Evolutionary conservation across 179 eudicot genomes (phyloP), one percentile per base, ranked within the genome.

Genomic region (Heliamphora pulchella): DNA sequence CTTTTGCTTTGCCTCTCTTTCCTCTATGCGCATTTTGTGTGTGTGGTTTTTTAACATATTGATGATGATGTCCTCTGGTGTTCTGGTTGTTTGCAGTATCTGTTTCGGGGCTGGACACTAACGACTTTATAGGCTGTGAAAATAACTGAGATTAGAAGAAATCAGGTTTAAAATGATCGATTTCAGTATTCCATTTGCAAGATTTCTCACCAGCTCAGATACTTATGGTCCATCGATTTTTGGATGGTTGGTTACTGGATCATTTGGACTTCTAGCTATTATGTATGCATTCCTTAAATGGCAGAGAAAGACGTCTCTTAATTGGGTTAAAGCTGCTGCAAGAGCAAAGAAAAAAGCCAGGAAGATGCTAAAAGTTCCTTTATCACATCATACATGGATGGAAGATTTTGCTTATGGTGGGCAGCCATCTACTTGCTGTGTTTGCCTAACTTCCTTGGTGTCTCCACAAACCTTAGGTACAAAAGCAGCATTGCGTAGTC

Each of bases 301-400:
- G 97, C 94, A 91, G 79, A 87, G 83, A 83, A 89, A 83, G 83
- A 83, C 87, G 13, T 89, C 95, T 72, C 82, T 92, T 71, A 89
- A 93, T 80, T 91, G 97, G 98, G 95, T 92, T 77, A 93, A 93
- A 88, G 98, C 93, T 79, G 91, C 98, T 74, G 93, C 98, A 48
- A 83, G 86, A 81, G 97, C 93, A 75, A 92, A 91, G 91, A 88
- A 92, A 82, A 88, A 90, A 85, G 94, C 89, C 39, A 89, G 93
- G 90, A 91, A 89, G 82, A 89, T 84, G 83, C 88, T 93, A 5
- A 92, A 88, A 75, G 91, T 89, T 81, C 97, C 97, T 50, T 82
- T 88, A 18, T 92, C 97, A 64, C 84, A 87, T 79, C 97, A 93
- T 81, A 87, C 90, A 79, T 93, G 98, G 98, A 88, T 85, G 61